Conservation (phyloP, 208 protist genomes). For the Trypanosoma vivax region DNA sequence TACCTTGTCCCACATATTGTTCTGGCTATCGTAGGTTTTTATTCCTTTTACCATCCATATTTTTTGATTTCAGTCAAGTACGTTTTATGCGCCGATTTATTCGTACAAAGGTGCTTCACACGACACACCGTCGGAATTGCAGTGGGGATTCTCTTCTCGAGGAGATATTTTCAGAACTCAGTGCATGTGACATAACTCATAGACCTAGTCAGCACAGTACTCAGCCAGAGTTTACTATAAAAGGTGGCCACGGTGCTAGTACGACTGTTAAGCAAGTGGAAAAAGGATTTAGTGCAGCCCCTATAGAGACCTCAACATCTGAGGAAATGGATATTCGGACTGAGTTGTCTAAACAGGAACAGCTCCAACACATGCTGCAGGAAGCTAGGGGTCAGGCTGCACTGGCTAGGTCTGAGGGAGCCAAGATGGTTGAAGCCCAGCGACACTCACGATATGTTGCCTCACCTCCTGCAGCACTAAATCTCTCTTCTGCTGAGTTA, state of each 20-base stretch:
- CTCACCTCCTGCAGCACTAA: slow-evolving; percentile 37
- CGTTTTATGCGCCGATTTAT: slow-evolving; percentile 15
- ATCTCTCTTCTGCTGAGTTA: slow-evolving; percentile 55
- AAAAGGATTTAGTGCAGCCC: not conserved
- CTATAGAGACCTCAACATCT: not conserved
- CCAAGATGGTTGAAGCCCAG: slow-evolving; percentile 3
- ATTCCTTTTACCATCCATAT: slow-evolving; percentile 3
- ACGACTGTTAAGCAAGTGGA: not conserved
- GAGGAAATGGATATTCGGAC: slow-evolving; percentile 17
- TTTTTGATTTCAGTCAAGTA: not conserved
- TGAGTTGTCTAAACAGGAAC: slow-evolving; percentile 18
- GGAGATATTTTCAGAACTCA: slow-evolving; percentile 24
- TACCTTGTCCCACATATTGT: no score
- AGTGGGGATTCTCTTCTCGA: slow-evolving; percentile 16
- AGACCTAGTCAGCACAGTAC: not conserved
- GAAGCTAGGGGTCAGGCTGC: slow-evolving; percentile 36
- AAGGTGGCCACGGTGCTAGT: not conserved
- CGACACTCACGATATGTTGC: slow-evolving; percentile 31
- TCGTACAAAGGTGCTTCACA: not conserved
- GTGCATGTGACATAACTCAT: slow-evolving; percentile 20
- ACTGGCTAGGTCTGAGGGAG: slow-evolving; percentile 24
- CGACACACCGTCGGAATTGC: slow-evolving; percentile 1
- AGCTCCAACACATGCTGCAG: slow-evolving; percentile 23
- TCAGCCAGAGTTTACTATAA: not conserved
- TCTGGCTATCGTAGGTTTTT: no score